These are phyloP conservation scores for Aspergillus indologenus DNA, from an alignment of 495 filamentous ascomycete genomes.

Conservation along the genomic window DNA sequence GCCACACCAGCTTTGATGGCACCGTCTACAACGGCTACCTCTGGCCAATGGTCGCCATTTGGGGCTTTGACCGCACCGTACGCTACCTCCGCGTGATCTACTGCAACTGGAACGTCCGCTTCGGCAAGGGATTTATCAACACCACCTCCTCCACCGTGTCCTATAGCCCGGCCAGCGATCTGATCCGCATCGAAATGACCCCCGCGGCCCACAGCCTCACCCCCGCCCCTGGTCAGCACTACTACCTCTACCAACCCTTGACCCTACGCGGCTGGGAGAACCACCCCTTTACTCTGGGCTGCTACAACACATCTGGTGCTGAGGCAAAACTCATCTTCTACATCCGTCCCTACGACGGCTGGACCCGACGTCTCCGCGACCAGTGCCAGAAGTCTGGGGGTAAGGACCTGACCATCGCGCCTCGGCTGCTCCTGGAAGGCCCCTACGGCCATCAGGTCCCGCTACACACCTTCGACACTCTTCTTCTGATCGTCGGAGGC, in stretches of 20 bases:
- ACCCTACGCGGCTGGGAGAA: constrained; percentile 42
- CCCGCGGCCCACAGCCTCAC: constrained; percentile 22
- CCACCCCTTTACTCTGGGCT: constrained; percentile 50
- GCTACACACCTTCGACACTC: constrained; percentile 36
- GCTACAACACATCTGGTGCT: constrained; percentile 10
- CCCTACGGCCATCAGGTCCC: constrained; percentile 47
- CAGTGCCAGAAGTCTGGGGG: constrained; percentile 9
- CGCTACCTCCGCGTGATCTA: constrained; percentile 36
- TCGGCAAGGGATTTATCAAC: constrained; percentile 7
- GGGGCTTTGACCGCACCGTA: constrained; percentile 41
- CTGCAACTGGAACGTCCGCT: constrained; percentile 29
- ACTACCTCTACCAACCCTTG: constrained; percentile 43
- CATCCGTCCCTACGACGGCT: constrained; percentile 34
- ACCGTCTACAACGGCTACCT: constrained; percentile 36
- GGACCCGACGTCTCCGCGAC: constrained; percentile 30
- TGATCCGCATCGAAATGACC: constrained; percentile 36
- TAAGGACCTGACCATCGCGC: constrained; percentile 1
- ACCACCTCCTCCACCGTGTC: constrained; percentile 23
- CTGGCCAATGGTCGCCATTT: constrained; percentile 40
- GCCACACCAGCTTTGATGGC: constrained; percentile 36
- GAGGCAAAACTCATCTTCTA: constrained; percentile 23
- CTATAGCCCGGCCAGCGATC: constrained; percentile 35
- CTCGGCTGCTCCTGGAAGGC: constrained; percentile 45
- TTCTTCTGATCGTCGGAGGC: constrained; percentile 50
- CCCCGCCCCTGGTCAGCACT: constrained; percentile 41